Percentiles rank a stretch among this genome's conserved stretches.
Evolutionary conservation across 2,329 filamentous ascomycete genomes (phyloP).

Genomic region (Talaromyces sp.): DNA sequence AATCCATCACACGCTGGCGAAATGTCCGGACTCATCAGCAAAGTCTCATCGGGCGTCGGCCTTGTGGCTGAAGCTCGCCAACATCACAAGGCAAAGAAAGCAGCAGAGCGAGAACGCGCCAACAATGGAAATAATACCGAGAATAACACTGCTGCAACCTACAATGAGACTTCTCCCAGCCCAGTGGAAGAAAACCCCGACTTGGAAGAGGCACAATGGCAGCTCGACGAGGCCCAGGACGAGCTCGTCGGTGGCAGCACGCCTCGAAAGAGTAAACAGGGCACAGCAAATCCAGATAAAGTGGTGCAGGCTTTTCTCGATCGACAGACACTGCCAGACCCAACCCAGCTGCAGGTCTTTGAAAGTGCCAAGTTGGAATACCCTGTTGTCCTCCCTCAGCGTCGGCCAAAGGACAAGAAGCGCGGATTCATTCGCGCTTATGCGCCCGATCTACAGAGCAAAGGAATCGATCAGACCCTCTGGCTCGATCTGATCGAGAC

Average conservation of each 20-base stretch:
- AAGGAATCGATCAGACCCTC: constrained; percentile 30
- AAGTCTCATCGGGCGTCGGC: constrained; percentile 3
- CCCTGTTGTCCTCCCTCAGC: constrained; percentile 37
- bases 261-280: constrained; percentile 9
- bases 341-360: background rate
- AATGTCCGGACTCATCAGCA: background rate
- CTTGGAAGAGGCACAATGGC: constrained; percentile 8
- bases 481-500: constrained; percentile 35
- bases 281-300: constrained; percentile 11
- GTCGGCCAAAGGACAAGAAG: constrained; percentile 27
- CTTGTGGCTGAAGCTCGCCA: constrained; percentile 6
- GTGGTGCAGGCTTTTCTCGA: constrained; percentile 10
- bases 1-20: background rate
- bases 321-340: constrained; percentile 5
- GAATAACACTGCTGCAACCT: background rate
- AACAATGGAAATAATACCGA: background rate
- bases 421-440: constrained; percentile 38
- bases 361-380: background rate
- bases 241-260: constrained; percentile 1
- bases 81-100: constrained; percentile 11
- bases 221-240: constrained; percentile 13
- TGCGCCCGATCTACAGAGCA: constrained; percentile 29
- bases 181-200: background rate
- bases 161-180: background rate
- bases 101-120: background rate